Evolutionary conservation across 73 alveolate genomes (phyloP).

Genomic region (Symbiodinium natans): DNA sequence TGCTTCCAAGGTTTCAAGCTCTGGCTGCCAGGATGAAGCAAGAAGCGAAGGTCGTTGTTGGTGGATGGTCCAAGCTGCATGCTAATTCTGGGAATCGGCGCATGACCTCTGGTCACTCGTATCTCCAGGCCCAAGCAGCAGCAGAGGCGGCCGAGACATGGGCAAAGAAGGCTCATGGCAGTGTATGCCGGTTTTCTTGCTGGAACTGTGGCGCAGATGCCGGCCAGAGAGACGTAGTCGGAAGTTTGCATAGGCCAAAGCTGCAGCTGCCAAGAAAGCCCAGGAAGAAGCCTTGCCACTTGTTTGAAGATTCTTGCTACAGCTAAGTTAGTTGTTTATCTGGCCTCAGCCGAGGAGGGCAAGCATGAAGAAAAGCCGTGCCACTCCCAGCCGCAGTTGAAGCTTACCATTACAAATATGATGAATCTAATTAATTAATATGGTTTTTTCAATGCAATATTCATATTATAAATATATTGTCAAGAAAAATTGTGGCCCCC

Average conservation of each 20-base stretch:
- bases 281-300: conserved; percentile 68
- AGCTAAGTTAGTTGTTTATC: not conserved
- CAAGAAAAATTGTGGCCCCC: no score
- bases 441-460: no score
- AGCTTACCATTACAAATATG: no score
- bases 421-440: no score
- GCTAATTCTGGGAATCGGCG: not conserved
- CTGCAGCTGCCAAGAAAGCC: conserved; percentile 59
- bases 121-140: conserved; percentile 32
- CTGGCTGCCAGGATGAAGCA: conserved; percentile 5
- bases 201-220: not conserved
- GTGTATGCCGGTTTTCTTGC: not conserved
- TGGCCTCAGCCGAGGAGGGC: not conserved
- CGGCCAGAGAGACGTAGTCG: not conserved
- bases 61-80: not conserved
- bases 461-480: no score
- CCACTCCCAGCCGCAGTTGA: not conserved
- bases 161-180: not conserved
- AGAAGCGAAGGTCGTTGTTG: not conserved
- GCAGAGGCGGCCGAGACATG: conserved; percentile 42
- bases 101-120: not conserved
- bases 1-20: conserved; percentile 21
- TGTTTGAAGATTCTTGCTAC: not conserved
- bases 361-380: not conserved
- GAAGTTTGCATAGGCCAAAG: not conserved